phyloP scores from a whole-genome alignment of 768 basidiomycete genomes.

The Nidularia sp. region DNA sequence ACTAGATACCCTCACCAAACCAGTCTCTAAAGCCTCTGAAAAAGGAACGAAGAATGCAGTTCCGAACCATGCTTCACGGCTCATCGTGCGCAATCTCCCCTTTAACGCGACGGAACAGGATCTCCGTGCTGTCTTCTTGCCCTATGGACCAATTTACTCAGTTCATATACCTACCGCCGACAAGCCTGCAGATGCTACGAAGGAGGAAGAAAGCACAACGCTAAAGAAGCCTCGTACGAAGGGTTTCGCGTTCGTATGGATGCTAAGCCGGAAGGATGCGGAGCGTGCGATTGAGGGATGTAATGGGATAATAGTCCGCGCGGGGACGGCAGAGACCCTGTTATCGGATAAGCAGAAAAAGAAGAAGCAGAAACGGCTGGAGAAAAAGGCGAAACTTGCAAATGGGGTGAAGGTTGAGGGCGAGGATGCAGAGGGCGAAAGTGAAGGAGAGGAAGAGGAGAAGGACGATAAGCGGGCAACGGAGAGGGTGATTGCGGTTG shows the following conservation, averaged over 20 bases:
- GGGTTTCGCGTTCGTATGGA: constrained; percentile 96
- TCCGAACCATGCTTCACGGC: constrained; percentile 70
- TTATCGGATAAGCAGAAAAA: constrained; percentile 63
- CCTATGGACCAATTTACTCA: constrained; percentile 82
- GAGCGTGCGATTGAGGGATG: constrained; percentile 75
- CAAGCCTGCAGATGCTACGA: constrained; percentile 16
- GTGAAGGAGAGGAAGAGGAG: constrained; percentile 29
- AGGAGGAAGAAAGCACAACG: constrained; percentile 20
- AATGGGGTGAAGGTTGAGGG: constrained; percentile 29
- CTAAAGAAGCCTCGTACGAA: constrained; percentile 38
- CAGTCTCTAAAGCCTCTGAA: constrained; percentile 21
- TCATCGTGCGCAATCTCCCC: constrained; percentile 90
- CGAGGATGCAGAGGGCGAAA: constrained; percentile 27
- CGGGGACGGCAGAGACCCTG: constrained; percentile 55
- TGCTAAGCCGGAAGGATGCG: constrained; percentile 80
- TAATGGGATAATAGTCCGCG: constrained; percentile 69
- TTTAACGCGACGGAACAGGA: constrained; percentile 83
- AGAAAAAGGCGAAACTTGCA: constrained; percentile 41
- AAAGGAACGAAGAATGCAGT: constrained; percentile 28
- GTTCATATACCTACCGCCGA: constrained; percentile 68
- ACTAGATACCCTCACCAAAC: constrained; percentile 61
- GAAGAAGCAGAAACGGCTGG: constrained; percentile 57
- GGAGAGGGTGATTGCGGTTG: constrained; percentile 81
- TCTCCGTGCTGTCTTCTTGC: constrained; percentile 80
- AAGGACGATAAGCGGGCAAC: constrained; percentile 27